These are phyloP conservation scores for Coniella vitis DNA, from an alignment of 2,329 filamentous ascomycete species.

Conservation along the genomic window DNA sequence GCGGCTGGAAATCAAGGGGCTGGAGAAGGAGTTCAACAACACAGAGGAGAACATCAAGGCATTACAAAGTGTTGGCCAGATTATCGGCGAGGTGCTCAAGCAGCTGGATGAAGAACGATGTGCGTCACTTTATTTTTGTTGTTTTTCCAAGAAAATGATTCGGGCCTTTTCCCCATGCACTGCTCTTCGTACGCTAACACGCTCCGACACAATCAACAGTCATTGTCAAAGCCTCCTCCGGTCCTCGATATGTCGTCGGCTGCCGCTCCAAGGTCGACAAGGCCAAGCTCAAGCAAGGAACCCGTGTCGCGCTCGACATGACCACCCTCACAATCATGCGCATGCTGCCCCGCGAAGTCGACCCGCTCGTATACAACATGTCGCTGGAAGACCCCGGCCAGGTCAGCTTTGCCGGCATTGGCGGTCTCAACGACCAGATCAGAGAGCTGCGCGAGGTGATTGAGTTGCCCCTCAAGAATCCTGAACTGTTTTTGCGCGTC, in stretches of 20 bases:
- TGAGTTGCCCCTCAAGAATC: slow-evolving; percentile 95
- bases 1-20: slow-evolving; percentile 89
- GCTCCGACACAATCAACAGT: slow-evolving; percentile 67
- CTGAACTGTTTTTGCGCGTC: slow-evolving; percentile 91
- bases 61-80: slow-evolving; percentile 96
- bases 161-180: too few species aligned
- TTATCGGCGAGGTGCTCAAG: slow-evolving; percentile 98
- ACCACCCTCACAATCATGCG: slow-evolving; percentile 99
- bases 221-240: slow-evolving; percentile 97
- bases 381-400: slow-evolving; percentile 96
- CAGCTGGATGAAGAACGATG: slow-evolving; percentile 98
- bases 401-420: slow-evolving; percentile 95
- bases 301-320: slow-evolving; percentile 96
- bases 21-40: slow-evolving; percentile 91
- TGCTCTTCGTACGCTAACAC: not conserved
- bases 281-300: slow-evolving; percentile 94
- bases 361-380: slow-evolving; percentile 99
- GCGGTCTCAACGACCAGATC: slow-evolving; percentile 96
- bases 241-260: slow-evolving; percentile 94
- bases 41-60: slow-evolving; percentile 99
- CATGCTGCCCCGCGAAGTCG: slow-evolving; percentile 97
- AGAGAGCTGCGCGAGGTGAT: slow-evolving; percentile 96
- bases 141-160: too few species aligned
- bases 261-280: slow-evolving; percentile 99
- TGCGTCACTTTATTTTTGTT: slow-evolving; percentile 43